phyloP scores from a whole-genome alignment of 2,329 filamentous ascomycete genomes.

The Aspergillus pseudoglaucus region DNA sequence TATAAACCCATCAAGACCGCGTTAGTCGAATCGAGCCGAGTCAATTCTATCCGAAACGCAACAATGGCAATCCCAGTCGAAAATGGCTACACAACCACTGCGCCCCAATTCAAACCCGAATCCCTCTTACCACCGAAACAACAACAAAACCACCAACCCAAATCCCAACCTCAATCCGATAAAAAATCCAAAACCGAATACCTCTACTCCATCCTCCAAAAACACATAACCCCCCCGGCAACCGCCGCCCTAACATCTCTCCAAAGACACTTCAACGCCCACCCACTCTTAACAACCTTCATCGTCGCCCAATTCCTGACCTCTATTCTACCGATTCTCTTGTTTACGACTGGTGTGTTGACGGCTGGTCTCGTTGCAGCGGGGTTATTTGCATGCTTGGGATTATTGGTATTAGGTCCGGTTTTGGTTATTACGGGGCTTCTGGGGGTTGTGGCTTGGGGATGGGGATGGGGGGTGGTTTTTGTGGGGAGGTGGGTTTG shows the following conservation, averaged over 20 bases:
- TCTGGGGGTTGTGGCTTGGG: conserved; percentile 59
- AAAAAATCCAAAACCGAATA: not conserved
- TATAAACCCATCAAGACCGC: no score
- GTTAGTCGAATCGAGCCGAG: no score
- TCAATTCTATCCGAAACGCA: no score
- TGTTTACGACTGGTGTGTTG: conserved; percentile 60
- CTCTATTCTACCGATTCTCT: conserved; percentile 58
- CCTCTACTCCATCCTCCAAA: not conserved
- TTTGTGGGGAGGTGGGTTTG: conserved; percentile 17
- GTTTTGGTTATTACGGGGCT: conserved; percentile 60
- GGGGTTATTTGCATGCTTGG: conserved; percentile 51
- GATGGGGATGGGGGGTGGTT: conserved; percentile 58
- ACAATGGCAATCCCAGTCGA: no score
- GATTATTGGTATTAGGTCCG: conserved; percentile 61
- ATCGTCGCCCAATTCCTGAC: conserved; percentile 59
- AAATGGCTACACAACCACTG: no score
- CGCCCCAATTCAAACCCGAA: not conserved
- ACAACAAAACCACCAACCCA: not conserved
- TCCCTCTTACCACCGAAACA: not conserved
- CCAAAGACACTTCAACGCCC: conserved; percentile 53
- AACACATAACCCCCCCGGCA: conserved; percentile 37
- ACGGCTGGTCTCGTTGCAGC: conserved; percentile 58
- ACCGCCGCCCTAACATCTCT: conserved; percentile 55
- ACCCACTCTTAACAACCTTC: conserved; percentile 66
- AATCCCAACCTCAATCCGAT: no score